Evolutionary conservation across 2,329 filamentous ascomycete species (phyloP).

Genomic region (Microcera coccophila): DNA sequence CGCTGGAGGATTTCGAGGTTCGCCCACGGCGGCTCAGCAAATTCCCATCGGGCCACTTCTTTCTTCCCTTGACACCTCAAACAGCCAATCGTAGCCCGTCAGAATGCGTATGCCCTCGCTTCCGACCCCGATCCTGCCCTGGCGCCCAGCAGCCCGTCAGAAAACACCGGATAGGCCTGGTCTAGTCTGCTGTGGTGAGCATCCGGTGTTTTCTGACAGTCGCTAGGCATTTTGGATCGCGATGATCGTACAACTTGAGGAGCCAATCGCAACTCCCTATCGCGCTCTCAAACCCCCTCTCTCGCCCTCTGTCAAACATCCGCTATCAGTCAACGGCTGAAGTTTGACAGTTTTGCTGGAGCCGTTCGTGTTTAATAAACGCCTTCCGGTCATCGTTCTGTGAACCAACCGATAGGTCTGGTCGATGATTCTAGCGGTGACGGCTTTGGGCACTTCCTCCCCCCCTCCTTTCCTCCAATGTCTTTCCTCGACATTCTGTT

Average conservation of each 20-base stretch:
- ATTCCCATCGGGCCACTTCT: neutral
- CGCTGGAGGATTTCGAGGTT: neutral
- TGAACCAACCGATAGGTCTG: too few relatives aligned
- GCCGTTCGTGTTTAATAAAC: too few relatives aligned
- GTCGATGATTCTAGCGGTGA: too few relatives aligned
- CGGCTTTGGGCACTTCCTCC: slow-evolving; percentile 26
- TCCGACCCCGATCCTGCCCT: slow-evolving; percentile 11
- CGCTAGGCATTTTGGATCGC: slow-evolving; percentile 21
- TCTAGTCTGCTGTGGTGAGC: too few relatives aligned
- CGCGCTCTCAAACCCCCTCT: slow-evolving; percentile 21
- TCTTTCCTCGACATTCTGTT: neutral
- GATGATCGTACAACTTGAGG: slow-evolving; percentile 27
- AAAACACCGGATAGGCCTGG: too few relatives aligned
- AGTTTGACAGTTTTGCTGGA: too few relatives aligned
- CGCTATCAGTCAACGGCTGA: too few relatives aligned
- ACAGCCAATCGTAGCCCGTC: slow-evolving; percentile 16
- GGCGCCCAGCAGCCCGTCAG: too few relatives aligned
- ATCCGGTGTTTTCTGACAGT: too few relatives aligned
- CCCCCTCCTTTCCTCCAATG: slow-evolving; percentile 3
- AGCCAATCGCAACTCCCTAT: slow-evolving; percentile 34
- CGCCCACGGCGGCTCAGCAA: slow-evolving; percentile 1
- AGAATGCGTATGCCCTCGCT: slow-evolving; percentile 15
- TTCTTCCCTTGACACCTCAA: neutral
- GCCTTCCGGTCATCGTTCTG: too few relatives aligned
- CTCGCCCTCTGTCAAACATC: too few relatives aligned